Evolutionary conservation across 2,329 filamentous ascomycete species (phyloP), one percentile per base, ranked within the genome.

Genomic region (Ophiostoma quercus): DNA sequence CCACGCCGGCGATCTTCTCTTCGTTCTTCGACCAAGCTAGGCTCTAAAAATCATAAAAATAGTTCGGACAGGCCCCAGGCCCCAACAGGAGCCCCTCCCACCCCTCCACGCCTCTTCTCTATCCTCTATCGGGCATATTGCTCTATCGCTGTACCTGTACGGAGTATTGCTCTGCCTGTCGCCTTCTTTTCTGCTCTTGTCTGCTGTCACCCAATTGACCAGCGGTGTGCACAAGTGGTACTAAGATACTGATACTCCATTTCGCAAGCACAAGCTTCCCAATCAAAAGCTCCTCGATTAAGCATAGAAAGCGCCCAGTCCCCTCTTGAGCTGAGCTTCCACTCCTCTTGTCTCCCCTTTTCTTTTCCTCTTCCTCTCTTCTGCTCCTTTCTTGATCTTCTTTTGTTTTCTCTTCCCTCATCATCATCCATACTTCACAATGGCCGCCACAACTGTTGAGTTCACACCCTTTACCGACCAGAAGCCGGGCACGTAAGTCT

Each of bases 401-500:
- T 11, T 19, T 47, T 43, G 11, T 9, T 39, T 25, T 37, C 32
- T 66, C 7, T 3, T 63, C 60, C 11, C 65, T 68, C 63, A 67
- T 37, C 57, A 62, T 19, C 39, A 32, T n/a, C 6, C 69, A 69
- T 32, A 25, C 16, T 32, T 25, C 65, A 67, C 62, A 29, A 95
- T 97, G 92, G 82, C 82, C 74, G 79, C 84, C 81, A 86, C 92
- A 81, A 92, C 90, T 69, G 91, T 97, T 77, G 87, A 90, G 75
- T 88, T 97, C 80, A 88, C 88, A 80, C 88, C 94, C 72, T 97
- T 95, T 82, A 86, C 90, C 74, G 95, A 98, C 86, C 95, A 99
- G 87, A 99, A 99, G 87, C 93, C 94, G 74, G 94, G 94, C 87
- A 98, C 94, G 94, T 97, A 88, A 82, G 94, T 93, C 1, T 25